Evolutionary conservation across 106 monocot species (phyloP).

Genomic region (Acorus gramineus): DNA sequence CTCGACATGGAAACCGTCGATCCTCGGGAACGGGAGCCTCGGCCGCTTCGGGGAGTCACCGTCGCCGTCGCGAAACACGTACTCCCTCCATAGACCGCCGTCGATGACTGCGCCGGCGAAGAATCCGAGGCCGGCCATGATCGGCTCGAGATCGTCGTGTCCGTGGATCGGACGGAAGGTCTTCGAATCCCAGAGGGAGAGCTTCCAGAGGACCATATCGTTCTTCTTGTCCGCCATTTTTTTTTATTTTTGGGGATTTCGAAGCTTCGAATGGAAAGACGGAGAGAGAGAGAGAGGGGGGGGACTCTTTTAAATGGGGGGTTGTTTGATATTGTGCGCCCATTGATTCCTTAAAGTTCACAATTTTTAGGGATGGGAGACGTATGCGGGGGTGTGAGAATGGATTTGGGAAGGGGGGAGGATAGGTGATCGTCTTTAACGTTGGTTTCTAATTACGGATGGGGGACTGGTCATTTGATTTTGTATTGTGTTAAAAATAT

Average conservation of each 20-base stretch:
- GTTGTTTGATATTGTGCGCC: too few species aligned
- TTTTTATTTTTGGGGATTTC: not conserved
- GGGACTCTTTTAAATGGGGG: too few species aligned
- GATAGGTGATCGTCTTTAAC: not conserved
- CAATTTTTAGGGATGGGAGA: not conserved
- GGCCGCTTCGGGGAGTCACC: slow-evolving; percentile 12
- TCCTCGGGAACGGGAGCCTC: slow-evolving; percentile 45
- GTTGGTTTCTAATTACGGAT: not conserved
- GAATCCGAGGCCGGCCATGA: slow-evolving; percentile 42
- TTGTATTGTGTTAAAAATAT: too few species aligned
- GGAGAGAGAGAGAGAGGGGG: too few species aligned
- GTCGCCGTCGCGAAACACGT: not conserved
- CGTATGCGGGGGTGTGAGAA: not conserved
- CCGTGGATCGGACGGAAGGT: slow-evolving; percentile 63
- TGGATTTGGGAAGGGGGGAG: slow-evolving; percentile 1
- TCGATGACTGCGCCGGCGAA: not conserved
- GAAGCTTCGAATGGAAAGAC: too few species aligned
- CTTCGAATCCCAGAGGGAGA: slow-evolving; percentile 48
- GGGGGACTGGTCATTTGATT: too few species aligned
- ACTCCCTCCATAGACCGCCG: slow-evolving; percentile 6
- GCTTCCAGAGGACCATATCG: slow-evolving; percentile 36
- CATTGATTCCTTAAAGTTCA: too few species aligned
- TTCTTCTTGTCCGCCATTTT: not conserved
- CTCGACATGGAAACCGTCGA: slow-evolving; percentile 52
- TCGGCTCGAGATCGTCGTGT: slow-evolving; percentile 66